A percentile compares a stretch with the other conserved stretches of the same genome.
Evolutionary conservation across 2,329 filamentous ascomycete genomes (phyloP).

Genomic region (Scedosporium apiospermum): DNA sequence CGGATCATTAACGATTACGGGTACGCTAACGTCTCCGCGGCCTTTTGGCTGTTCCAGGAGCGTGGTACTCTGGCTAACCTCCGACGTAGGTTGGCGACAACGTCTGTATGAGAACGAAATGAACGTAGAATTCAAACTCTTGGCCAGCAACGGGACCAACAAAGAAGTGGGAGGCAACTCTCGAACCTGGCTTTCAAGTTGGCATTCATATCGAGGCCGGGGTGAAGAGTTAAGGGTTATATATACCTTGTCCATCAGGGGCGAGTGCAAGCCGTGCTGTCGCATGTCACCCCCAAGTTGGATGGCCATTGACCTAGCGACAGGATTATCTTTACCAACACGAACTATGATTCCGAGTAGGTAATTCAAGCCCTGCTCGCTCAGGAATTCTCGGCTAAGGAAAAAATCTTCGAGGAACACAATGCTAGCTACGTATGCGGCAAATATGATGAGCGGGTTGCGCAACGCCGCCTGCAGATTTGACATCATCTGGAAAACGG

Average conservation of each 20-base stretch:
- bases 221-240: background rate
- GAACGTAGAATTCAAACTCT: background rate
- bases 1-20: too few species aligned
- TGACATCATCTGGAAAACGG: conserved; percentile 70
- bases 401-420: background rate
- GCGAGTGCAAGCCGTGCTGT: background rate
- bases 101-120: background rate
- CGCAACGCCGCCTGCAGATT: conserved; percentile 30
- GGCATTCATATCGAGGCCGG: background rate
- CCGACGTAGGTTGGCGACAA: background rate
- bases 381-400: background rate
- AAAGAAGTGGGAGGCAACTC: background rate
- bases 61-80: background rate
- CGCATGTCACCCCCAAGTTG: background rate
- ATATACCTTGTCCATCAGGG: background rate
- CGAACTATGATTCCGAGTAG: background rate
- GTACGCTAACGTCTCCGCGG: too few species aligned
- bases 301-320: background rate
- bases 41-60: background rate
- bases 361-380: background rate
- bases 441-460: background rate
- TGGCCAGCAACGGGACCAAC: background rate
- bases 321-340: background rate
- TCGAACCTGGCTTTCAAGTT: background rate
- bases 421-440: background rate